phyloP scores from a whole-genome alignment of 306 rosid genomes.

The Rosa rugosa region DNA sequence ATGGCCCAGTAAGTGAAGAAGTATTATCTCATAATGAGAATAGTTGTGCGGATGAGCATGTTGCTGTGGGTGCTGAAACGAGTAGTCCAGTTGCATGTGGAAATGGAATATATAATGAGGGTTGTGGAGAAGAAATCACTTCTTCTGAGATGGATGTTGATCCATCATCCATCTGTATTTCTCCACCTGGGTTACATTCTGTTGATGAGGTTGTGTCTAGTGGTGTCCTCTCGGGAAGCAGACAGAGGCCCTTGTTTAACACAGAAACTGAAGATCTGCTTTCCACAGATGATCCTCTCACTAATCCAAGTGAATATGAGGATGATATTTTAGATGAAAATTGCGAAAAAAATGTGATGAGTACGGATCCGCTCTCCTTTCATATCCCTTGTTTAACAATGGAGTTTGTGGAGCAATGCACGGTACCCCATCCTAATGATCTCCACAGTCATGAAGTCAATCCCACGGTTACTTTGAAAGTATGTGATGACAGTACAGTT shows the following conservation, averaged over 20 bases:
- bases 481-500: constrained; percentile 25
- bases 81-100: constrained; percentile 22
- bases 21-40: constrained; percentile 25
- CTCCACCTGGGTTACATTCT: constrained; percentile 49
- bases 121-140: constrained; percentile 36
- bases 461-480: constrained; percentile 13
- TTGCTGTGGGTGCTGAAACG: constrained; percentile 19
- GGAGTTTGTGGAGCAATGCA: constrained; percentile 38
- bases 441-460: constrained; percentile 16
- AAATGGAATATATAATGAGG: constrained; percentile 29
- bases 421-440: constrained; percentile 33
- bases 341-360: constrained; percentile 33
- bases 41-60: constrained; percentile 28
- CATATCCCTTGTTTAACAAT: constrained; percentile 30
- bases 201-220: constrained; percentile 51
- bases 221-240: constrained; percentile 18
- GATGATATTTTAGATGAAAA: constrained; percentile 25
- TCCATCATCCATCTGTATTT: constrained; percentile 48
- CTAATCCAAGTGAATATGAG: constrained; percentile 20
- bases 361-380: constrained; percentile 33
- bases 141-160: constrained; percentile 61
- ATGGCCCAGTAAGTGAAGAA: constrained; percentile 22
- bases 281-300: constrained; percentile 30
- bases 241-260: constrained; percentile 21
- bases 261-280: constrained; percentile 34